Conservation (phyloP, 257 asterid genomes). For the Ocimum tenuiflorum region DNA sequence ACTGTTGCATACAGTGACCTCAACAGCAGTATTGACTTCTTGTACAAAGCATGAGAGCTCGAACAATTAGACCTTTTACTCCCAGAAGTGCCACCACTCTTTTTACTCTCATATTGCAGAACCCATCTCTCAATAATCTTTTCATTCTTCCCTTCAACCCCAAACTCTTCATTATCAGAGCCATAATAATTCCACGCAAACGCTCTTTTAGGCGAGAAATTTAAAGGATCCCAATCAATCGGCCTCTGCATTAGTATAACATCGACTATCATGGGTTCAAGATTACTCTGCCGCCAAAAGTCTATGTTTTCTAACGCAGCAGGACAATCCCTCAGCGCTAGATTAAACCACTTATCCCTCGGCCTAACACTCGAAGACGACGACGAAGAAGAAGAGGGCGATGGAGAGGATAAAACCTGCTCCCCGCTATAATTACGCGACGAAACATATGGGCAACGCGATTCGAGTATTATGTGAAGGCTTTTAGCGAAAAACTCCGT, state of each 20-base stretch:
- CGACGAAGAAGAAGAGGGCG: slow-evolving; percentile 66
- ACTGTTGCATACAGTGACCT: slow-evolving; percentile 72
- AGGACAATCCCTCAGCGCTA: slow-evolving; percentile 76
- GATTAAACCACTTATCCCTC: slow-evolving; percentile 84
- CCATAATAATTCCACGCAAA: slow-evolving; percentile 24
- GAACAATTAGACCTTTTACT: slow-evolving; percentile 45
- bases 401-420: slow-evolving; percentile 54
- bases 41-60: slow-evolving; percentile 51
- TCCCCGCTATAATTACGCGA: slow-evolving; percentile 82
- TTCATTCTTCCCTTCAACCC: slow-evolving; percentile 38
- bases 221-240: slow-evolving; percentile 46
- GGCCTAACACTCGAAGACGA: slow-evolving; percentile 63
- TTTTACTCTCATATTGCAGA: slow-evolving; percentile 69
- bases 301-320: slow-evolving; percentile 84
- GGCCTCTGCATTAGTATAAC: slow-evolving; percentile 55
- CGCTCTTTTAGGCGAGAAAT: slow-evolving; percentile 42
- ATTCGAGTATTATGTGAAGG: slow-evolving; percentile 84
- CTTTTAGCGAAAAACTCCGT: slow-evolving; percentile 82
- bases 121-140: slow-evolving; percentile 87
- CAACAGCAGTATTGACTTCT: slow-evolving; percentile 54
- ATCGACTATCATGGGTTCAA: slow-evolving; percentile 81
- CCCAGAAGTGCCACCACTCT: slow-evolving; percentile 30
- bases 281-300: slow-evolving; percentile 76
- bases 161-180: slow-evolving; percentile 52
- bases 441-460: slow-evolving; percentile 74